Conservation (phyloP, 345 rosid genomes). For the Alliaria petiolata region DNA sequence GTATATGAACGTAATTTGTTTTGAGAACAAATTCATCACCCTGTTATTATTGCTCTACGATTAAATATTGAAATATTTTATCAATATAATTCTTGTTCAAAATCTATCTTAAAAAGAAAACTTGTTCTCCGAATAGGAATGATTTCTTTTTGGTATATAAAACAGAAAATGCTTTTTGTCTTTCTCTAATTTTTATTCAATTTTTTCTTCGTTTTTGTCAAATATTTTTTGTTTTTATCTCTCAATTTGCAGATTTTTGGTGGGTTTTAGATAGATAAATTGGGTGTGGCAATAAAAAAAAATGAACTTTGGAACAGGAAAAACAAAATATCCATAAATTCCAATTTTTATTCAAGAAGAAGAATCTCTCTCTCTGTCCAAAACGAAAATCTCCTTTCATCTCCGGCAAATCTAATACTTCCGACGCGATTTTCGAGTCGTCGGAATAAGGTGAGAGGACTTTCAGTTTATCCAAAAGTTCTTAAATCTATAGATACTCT, state of each 20-base stretch:
- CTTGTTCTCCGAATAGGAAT: not conserved
- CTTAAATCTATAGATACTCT: not conserved
- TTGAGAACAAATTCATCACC: not conserved
- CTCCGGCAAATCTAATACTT: slow-evolving; percentile 9
- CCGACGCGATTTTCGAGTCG: slow-evolving; percentile 19
- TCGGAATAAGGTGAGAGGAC: slow-evolving; percentile 12
- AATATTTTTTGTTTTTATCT: not conserved
- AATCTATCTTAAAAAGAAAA: not conserved
- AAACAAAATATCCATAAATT: not conserved
- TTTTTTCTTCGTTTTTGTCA: not conserved
- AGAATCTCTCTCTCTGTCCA: slow-evolving; percentile 22
- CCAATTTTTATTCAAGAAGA: not conserved
- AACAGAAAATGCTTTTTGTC: not conserved
- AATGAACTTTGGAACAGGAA: not conserved
- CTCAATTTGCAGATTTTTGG: not conserved
- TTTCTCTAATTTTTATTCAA: not conserved
- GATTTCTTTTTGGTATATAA: not conserved
- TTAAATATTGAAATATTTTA: not conserved
- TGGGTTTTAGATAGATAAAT: slow-evolving; percentile 26
- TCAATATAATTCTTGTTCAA: not conserved
- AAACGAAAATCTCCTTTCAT: not conserved
- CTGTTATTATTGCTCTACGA: not conserved
- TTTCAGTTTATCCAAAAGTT: not conserved
- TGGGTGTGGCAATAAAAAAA: slow-evolving; percentile 31
- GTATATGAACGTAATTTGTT: not conserved